phyloP scores from a whole-genome alignment of 805 yeast genomes.

The Debaryomyces prosopidis region DNA sequence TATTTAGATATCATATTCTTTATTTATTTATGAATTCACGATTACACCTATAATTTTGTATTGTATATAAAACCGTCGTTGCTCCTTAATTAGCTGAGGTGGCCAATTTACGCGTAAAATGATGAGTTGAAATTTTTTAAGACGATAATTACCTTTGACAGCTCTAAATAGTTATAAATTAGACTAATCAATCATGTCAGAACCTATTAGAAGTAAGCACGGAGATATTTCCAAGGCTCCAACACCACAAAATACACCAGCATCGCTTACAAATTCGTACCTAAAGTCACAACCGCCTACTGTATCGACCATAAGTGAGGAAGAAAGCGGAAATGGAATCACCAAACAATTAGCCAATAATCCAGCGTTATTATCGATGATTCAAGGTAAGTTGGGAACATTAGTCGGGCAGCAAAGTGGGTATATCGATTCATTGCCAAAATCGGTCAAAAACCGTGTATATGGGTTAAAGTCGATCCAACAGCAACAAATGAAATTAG shows the following conservation, averaged over 20 bases:
- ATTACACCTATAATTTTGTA: background rate
- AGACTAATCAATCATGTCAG: slow-evolving; percentile 56
- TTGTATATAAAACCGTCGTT: background rate
- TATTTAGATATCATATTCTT: background rate
- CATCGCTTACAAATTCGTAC: slow-evolving; percentile 76
- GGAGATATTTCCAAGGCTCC: slow-evolving; percentile 90
- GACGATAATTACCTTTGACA: background rate
- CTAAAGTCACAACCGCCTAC: slow-evolving; percentile 61
- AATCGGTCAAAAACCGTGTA: slow-evolving; percentile 70
- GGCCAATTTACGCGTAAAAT: slow-evolving; percentile 1
- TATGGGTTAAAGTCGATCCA: slow-evolving; percentile 82
- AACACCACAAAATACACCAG: slow-evolving; percentile 98
- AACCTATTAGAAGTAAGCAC: slow-evolving; percentile 72
- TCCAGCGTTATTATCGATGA: slow-evolving; percentile 82
- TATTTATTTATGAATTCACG: background rate
- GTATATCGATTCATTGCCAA: slow-evolving; percentile 76
- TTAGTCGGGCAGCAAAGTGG: slow-evolving; percentile 87
- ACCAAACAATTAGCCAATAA: slow-evolving; percentile 62
- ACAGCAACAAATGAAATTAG: slow-evolving; percentile 74
- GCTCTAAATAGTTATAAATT: background rate
- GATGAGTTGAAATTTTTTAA: background rate
- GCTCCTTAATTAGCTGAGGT: background rate
- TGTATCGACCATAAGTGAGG: slow-evolving; percentile 70
- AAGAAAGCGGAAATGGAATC: slow-evolving; percentile 41
- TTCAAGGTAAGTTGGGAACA: slow-evolving; percentile 83